Evolutionary conservation across 495 filamentous ascomycete genomes (phyloP), one percentile per base, ranked within the genome.

Genomic region (Hypomontagnella submonticulosa): DNA sequence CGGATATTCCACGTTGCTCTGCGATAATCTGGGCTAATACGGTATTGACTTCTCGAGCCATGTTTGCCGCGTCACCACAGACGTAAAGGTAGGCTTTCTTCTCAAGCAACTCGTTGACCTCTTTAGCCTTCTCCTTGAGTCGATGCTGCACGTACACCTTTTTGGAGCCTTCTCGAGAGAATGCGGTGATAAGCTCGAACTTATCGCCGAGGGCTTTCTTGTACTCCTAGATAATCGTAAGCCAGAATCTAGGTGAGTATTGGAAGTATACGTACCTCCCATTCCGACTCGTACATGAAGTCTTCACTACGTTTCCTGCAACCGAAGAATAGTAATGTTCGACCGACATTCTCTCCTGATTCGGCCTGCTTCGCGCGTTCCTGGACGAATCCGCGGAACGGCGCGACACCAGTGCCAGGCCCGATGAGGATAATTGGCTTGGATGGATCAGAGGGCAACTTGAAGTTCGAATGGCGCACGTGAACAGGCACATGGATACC

Each of bases 131-230:
- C 76, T 97, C 92, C 76, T 89, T 85, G 57, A 99, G 83, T 60
- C 91, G 83, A 77, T 99, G 93, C 77, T 99, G 95, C 4, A 99
- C 95, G 72, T 99, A 99, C 33, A 99, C 91, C 81, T 99, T 99
- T 76, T 92, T 80, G 32, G 84, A 67, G 0, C 82, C 83, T 61
- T 97, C 92, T 63, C 95, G 87, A 7, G 95, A 99, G 81, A 99
- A 99, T 46, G 95, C 95, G 19, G 89, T 92, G 74, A 97, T 85
- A 50, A 98, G 76, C 72, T 90, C 87, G 73, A 99, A 92, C 11
- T 88, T 88, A 73, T 93, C 90, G 51, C 94, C 93, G 44, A 99
- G 86, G 46, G 86, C 85, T 57, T 90, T 76, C 75, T 91, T 87
- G 77, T 90, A 96, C 76, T 88, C 81, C 95, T 98, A 69, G 32